A percentile compares a stretch with the other conserved stretches of the same genome.
These are phyloP conservation scores for Fusarium kyushuense DNA, from an alignment of 2,329 filamentous ascomycete genomes.

Conservation along the genomic window DNA sequence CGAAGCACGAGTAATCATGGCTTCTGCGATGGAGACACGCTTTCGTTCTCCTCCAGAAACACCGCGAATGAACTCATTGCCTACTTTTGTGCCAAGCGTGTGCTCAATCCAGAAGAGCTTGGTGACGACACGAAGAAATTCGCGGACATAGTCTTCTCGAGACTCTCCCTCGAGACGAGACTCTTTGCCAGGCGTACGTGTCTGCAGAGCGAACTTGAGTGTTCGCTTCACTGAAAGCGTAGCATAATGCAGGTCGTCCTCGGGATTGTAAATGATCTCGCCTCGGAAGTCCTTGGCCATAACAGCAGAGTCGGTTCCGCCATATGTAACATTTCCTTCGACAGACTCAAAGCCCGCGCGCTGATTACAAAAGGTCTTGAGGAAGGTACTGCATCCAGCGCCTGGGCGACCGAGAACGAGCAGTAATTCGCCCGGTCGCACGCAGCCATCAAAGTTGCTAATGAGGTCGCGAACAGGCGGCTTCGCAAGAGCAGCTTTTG, in stretches of 20 bases:
- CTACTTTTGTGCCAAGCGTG: conserved; percentile 75
- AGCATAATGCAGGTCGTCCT: conserved; percentile 76
- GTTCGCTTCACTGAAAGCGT: conserved; percentile 76
- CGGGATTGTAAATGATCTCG: conserved; percentile 76
- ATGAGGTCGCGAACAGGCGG: conserved; percentile 74
- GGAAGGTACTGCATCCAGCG: conserved; percentile 76
- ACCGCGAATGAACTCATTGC: conserved; percentile 73
- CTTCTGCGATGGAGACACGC: conserved; percentile 81
- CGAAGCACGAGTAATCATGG: conserved; percentile 67
- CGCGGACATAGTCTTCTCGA: conserved; percentile 65
- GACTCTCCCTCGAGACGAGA: conserved; percentile 69
- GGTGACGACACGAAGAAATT: conserved; percentile 70
- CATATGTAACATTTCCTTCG: conserved; percentile 73
- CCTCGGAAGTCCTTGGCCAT: conserved; percentile 68
- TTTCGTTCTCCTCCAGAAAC: conserved; percentile 76
- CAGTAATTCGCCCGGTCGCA: conserved; percentile 77
- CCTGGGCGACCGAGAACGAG: conserved; percentile 76
- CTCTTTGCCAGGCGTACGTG: conserved; percentile 66
- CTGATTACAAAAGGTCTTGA: conserved; percentile 80
- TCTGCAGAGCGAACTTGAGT: conserved; percentile 73
- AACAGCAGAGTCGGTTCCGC: conserved; percentile 58
- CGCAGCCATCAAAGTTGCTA: conserved; percentile 73
- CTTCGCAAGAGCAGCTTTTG: conserved; percentile 65
- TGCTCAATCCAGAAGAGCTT: conserved; percentile 80
- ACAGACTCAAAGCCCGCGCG: conserved; percentile 72